A percentile compares a stretch with the other conserved stretches of the same genome.
These are phyloP conservation scores for Meyerozyma guilliermondii DNA, from an alignment of 1,139 yeast genomes.

Conservation along the genomic window DNA sequence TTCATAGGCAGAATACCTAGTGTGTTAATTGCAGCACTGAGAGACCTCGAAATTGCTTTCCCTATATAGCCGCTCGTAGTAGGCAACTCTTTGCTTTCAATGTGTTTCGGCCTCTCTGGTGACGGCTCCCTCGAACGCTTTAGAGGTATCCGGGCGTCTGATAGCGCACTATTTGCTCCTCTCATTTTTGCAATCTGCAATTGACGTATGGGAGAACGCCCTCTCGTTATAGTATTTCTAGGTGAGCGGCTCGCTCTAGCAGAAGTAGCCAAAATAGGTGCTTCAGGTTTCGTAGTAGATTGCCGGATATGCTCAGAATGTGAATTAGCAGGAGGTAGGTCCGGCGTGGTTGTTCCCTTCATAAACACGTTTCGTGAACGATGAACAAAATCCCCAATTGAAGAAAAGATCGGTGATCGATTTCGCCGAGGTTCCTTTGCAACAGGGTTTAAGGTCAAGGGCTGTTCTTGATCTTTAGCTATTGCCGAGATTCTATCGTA, in stretches of 20 bases:
- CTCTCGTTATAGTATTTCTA: background rate
- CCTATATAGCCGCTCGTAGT: background rate
- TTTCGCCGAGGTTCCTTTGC: background rate
- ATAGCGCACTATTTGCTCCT: background rate
- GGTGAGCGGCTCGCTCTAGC: background rate
- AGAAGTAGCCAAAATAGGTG: background rate
- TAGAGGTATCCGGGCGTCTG: no score
- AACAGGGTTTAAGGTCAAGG: no score
- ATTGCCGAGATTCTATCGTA: no score
- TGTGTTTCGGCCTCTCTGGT: background rate
- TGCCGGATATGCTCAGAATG: background rate
- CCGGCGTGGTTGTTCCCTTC: background rate
- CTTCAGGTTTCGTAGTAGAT: background rate
- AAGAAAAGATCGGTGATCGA: background rate
- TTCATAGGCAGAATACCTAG: background rate
- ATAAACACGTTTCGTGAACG: slow-evolving; percentile 15
- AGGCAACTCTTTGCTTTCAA: background rate
- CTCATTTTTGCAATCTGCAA: background rate
- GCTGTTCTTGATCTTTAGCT: no score
- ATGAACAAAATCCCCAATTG: slow-evolving; percentile 11
- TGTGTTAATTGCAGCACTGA: background rate
- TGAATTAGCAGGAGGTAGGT: background rate
- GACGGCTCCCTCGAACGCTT: background rate
- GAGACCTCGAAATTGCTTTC: background rate
- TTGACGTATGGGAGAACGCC: background rate